Base-by-base conservation (phyloP, 2,329 filamentous ascomycete genomes). In the Blastomyces silverae region DNA sequence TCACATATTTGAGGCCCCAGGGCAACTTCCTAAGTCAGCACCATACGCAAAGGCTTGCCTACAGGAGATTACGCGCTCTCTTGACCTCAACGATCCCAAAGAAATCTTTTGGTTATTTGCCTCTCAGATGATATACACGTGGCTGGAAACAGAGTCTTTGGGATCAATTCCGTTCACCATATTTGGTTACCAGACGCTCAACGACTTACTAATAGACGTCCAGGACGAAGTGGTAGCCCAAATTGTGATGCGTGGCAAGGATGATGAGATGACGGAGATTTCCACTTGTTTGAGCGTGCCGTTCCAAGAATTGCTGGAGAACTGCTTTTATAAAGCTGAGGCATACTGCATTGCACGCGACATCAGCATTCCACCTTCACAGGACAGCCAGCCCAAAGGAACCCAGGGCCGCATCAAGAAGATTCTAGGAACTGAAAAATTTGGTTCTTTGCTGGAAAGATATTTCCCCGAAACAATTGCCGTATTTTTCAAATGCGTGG, bases 1-100 rank as follows among this genome's bases (percentile, higher is more conserved):
- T 74, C 89, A 94, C 74, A 92, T 97, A 28, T 96, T 97, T 70
- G 94, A 97, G 74, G 91, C 89, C 0, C 90, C 92, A 1, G 91
- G 89, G 1, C 86, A 87, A 64, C 85, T 96, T 17, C 77, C 83
- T 2, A 77, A 79, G 13, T 89, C 89, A 7, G 81, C 83, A 25
- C 79, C 81, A 25, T 89, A 97, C 77, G 92, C 93, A 0, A 85
- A 84, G 64, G 83, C 83, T 62, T 95, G 91, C 70, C 81, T 97
- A 55, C 74, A 76, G 4, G 80, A 83, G 15, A 86, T 97, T 42
- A 86, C 92, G 3, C 77, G 74, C 15, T 81, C 83, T 0, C 82
- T 97, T 44, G 78, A 82, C 0, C 82, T 97, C 28, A 76, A 82
- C 31, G 85, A 86, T 56, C 82, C 91, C 0, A 85, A 83, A 69